phyloP scores from a whole-genome alignment of 371 early-diverging fungal species.

The Rhizomucor miehei region DNA sequence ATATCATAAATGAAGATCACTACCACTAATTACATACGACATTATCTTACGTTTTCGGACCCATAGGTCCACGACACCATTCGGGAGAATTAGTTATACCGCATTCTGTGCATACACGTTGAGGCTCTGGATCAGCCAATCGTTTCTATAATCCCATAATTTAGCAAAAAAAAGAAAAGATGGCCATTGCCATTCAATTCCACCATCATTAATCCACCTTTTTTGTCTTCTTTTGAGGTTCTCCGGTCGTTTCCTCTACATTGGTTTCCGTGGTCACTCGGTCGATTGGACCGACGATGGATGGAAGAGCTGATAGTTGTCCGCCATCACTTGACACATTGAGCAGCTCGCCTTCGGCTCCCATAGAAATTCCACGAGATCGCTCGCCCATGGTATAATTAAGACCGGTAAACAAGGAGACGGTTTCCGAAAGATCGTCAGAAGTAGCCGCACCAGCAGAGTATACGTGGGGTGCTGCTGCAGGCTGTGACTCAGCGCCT shows the following conservation, averaged over 20 bases:
- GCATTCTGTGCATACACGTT: conserved; percentile 52
- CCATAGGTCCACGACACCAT: conserved; percentile 83
- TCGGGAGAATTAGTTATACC: conserved; percentile 76
- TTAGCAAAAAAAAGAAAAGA: no score
- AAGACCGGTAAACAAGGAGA: conserved; percentile 35
- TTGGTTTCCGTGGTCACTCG: background rate
- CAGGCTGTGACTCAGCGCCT: no score
- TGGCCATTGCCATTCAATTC: no score
- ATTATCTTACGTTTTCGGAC: conserved; percentile 59
- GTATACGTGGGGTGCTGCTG: conserved; percentile 25
- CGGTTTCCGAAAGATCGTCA: conserved; percentile 19
- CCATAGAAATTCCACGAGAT: conserved; percentile 32
- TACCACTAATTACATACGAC: background rate
- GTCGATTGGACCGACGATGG: conserved; percentile 12
- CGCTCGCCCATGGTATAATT: conserved; percentile 33
- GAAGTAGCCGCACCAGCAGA: conserved; percentile 25
- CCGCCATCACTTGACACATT: conserved; percentile 4
- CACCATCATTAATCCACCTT: conserved; percentile 27
- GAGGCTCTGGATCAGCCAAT: conserved; percentile 6
- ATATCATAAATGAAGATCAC: background rate
- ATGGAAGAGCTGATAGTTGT: conserved; percentile 3
- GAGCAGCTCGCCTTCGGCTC: conserved; percentile 26
- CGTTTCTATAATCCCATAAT: conserved; percentile 2
- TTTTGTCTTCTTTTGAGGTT: conserved; percentile 7
- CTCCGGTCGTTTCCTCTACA: background rate